Evolutionary conservation across 148 eudicot species (phyloP).

Genomic region (Rheum nobile): DNA sequence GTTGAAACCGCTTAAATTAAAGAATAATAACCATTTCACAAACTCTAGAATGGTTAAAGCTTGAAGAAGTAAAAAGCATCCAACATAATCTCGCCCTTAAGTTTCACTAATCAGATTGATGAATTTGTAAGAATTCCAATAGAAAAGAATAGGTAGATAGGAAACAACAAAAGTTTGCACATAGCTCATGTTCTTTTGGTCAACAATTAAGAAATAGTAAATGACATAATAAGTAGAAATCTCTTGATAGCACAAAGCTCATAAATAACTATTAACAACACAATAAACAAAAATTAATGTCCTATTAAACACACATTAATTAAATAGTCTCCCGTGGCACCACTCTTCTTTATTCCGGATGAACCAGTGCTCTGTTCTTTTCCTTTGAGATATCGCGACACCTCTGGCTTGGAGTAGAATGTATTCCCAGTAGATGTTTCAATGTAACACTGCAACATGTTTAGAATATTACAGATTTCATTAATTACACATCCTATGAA

Average conservation of each 20-base stretch:
- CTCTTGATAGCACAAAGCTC: not conserved
- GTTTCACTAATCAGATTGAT: not conserved
- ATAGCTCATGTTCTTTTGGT: not conserved
- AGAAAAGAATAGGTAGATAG: not conserved
- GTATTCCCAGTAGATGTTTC: constrained; percentile 41
- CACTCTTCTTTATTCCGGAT: constrained; percentile 17
- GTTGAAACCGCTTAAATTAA: not conserved
- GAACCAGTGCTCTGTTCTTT: constrained; percentile 12
- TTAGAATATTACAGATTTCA: not conserved
- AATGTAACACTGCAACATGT: constrained; percentile 41
- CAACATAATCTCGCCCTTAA: not conserved
- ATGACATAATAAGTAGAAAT: not conserved
- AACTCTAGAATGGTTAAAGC: not conserved
- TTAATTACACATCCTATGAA: not conserved
- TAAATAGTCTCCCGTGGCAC: constrained; percentile 15
- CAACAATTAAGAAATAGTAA: not conserved
- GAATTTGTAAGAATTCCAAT: not conserved
- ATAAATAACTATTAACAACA: not conserved
- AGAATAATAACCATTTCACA: not conserved
- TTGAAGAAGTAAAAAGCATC: not conserved
- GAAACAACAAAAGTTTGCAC: not conserved
- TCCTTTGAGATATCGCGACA: constrained; percentile 36
- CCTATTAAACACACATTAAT: constrained; percentile 22
- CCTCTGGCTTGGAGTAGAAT: constrained; percentile 65
- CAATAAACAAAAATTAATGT: not conserved